These are phyloP conservation scores for Populus davidiana DNA, from an alignment of 345 rosid species.

Conservation along the genomic window DNA sequence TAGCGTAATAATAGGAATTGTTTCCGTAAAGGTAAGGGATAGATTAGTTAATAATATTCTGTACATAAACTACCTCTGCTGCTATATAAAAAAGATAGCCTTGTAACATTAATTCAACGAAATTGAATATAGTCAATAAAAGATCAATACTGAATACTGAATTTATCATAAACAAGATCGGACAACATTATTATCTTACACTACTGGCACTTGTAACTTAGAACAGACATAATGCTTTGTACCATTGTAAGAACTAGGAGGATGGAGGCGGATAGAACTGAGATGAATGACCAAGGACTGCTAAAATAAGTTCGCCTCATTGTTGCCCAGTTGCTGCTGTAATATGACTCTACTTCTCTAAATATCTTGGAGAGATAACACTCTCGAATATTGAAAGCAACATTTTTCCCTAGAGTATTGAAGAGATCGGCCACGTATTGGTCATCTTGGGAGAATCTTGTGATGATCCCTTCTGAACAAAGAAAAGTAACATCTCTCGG, in stretches of 20 bases:
- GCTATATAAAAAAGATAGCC: too few species aligned
- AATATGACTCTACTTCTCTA: not conserved
- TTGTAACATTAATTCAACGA: too few species aligned
- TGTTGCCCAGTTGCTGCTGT: not conserved
- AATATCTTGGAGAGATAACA: slow-evolving; percentile 14
- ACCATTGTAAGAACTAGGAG: not conserved
- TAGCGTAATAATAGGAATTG: too few species aligned
- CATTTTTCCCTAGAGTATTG: not conserved
- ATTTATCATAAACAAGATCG: not conserved
- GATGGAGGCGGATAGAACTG: not conserved
- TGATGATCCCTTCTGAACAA: slow-evolving; percentile 8
- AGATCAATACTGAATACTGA: too few species aligned
- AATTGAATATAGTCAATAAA: too few species aligned
- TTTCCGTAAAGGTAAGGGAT: too few species aligned
- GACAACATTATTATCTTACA: not conserved
- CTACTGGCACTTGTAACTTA: not conserved
- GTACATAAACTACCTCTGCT: too few species aligned
- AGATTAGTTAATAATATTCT: too few species aligned
- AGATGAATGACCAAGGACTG: slow-evolving; percentile 12
- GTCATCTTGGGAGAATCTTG: slow-evolving; percentile 3
- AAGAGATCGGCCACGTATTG: slow-evolving; percentile 10
- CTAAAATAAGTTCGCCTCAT: slow-evolving; percentile 9
- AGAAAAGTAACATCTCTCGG: slow-evolving; percentile 10
- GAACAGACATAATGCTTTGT: slow-evolving; percentile 3
- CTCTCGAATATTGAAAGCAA: not conserved